Base-by-base conservation (phyloP, 2,329 filamentous ascomycete genomes). In the Exserohilum turcica region DNA sequence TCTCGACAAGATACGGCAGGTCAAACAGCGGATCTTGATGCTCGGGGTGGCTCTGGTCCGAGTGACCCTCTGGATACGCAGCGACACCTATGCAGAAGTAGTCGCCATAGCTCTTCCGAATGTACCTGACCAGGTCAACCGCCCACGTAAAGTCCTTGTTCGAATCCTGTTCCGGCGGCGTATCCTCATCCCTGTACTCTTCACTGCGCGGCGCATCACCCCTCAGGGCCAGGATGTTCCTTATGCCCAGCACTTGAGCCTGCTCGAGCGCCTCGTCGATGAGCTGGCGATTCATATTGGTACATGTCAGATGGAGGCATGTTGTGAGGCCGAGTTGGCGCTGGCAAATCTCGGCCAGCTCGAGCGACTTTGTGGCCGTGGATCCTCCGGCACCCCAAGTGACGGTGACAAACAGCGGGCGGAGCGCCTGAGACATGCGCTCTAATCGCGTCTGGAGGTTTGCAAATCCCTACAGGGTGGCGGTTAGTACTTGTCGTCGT, bases 301-400 rank as follows among this genome's bases (percentile, higher is more conserved):
- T 99, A 77, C 94, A 99, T 2, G 94, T 99, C 63, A 99, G 80
- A 74, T 99, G 94, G 61, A 99, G 81, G 74, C 94, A 97, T 56
- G 94, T 99, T 36, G 94, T 97, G 54, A 99, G 82, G 54, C 90
- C 90, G 49, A 97, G 78, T 76, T 96, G 91, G 57, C 92, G 84
- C 79, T 97, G 94, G 75, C 92, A 97, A 67, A 97, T 85, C 78
- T 97, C 93, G 39, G 94, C 94, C 59, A 99, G 84, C 76, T 97
- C 92, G 55, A 99, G 85, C 28, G 91, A 96, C 78, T 96, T 96
- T 52, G 85, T 84, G 4, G 92, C 88, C 0, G 94, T 99, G 60
- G 90, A 95, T 46, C 94, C 94, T 56, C 94, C 94, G 21, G 94
- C 94, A 45, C 94, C 94, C 94, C 94, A 99, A 46, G 94, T 99